Evolutionary conservation across 2,329 filamentous ascomycete species (phyloP).

Genomic region (Sphaerulina populicola): DNA sequence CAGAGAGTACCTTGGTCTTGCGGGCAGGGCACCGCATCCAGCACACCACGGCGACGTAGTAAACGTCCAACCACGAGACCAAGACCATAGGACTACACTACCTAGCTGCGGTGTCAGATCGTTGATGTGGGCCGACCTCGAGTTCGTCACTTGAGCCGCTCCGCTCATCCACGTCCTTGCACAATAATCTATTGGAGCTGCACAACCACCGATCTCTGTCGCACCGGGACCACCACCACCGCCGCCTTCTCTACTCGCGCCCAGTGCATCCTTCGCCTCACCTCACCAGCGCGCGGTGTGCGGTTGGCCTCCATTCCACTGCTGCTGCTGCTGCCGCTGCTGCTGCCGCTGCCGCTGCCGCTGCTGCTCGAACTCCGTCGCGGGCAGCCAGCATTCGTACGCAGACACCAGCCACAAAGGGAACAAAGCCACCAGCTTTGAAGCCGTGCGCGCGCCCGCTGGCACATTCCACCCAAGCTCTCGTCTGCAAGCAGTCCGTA

Average conservation of each 20-base stretch:
- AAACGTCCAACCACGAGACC: neutral
- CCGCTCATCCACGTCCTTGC: neutral
- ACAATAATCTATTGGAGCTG: neutral
- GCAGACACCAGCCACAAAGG: slow-evolving; percentile 10
- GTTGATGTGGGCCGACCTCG: neutral
- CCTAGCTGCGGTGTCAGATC: neutral
- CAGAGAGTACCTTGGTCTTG: neutral
- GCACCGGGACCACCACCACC: neutral
- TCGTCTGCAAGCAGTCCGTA: slow-evolving; percentile 12
- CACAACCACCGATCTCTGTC: neutral
- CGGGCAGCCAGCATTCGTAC: slow-evolving; percentile 1
- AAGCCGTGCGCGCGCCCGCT: slow-evolving; percentile 14
- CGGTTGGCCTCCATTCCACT: neutral
- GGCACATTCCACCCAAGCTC: slow-evolving; percentile 17
- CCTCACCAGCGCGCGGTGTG: neutral
- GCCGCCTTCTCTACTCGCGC: neutral
- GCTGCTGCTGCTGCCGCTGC: neutral
- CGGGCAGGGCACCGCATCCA: neutral
- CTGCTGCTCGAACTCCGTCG: neutral
- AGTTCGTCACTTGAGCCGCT: neutral
- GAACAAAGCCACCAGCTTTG: slow-evolving; percentile 3
- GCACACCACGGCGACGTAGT: neutral
- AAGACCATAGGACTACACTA: neutral
- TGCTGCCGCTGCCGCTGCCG: neutral
- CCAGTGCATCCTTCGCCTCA: neutral